Percentiles rank a stretch among this genome's conserved stretches.
Conservation (phyloP, 257 asterid genomes). For the Cynanchum wilfordii region DNA sequence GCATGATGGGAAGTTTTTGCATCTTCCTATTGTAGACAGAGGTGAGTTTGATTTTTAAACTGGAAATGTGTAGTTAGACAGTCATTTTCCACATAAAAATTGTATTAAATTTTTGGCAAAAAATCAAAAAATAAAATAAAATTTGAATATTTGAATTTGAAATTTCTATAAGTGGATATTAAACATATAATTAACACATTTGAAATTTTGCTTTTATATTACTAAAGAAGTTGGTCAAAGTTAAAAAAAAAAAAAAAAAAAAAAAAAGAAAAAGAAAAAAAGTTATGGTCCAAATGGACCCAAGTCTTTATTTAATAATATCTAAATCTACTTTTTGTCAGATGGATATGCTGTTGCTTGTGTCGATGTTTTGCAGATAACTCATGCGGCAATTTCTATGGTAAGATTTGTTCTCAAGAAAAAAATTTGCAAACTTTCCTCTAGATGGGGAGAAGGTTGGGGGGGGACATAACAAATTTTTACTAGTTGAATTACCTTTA, state of each 20-base stretch:
- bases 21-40: slow-evolving; percentile 85
- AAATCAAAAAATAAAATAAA: too few species aligned
- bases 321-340: slow-evolving; percentile 36
- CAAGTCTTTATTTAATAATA: neutral
- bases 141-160: too few species aligned
- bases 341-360: slow-evolving; percentile 73
- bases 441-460: neutral
- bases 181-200: too few species aligned
- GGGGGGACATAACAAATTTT: neutral
- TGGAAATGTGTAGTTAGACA: too few species aligned
- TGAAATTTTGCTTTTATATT: too few species aligned
- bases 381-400: slow-evolving; percentile 88
- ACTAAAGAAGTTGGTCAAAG: too few species aligned
- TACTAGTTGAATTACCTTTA: neutral
- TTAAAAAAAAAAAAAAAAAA: too few species aligned
- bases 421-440: neutral
- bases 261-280: too few species aligned
- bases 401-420: slow-evolving; percentile 30
- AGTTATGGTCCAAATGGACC: too few species aligned
- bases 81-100: too few species aligned
- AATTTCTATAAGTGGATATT: too few species aligned
- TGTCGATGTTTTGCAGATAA: slow-evolving; percentile 84
- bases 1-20: slow-evolving; percentile 86
- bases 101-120: too few species aligned
- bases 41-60: slow-evolving; percentile 39